Conservation (phyloP, 2,329 filamentous ascomycete genomes). For the Sphaerulina populicola region DNA sequence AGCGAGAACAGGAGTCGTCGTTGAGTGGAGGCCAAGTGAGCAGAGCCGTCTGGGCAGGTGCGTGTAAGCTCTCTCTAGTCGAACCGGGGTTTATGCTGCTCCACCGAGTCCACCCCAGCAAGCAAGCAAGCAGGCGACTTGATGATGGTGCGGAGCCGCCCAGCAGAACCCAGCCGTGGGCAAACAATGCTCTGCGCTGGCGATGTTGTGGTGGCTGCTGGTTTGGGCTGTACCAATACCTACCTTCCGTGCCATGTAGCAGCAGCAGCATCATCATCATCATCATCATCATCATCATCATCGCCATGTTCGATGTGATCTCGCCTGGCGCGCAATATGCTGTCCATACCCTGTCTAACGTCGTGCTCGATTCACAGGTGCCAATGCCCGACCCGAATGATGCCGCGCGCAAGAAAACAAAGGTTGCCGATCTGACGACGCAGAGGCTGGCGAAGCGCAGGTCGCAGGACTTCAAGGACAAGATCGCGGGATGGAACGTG, state of each 20-base stretch:
- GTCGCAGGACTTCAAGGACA: slow-evolving; percentile 30
- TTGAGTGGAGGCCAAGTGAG: neutral
- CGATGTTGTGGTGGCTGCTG: neutral
- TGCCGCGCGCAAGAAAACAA: slow-evolving; percentile 23
- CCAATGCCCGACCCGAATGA: slow-evolving; percentile 27
- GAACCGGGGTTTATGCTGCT: slow-evolving; percentile 2
- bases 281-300: neutral
- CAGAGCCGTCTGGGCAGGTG: slow-evolving; percentile 2
- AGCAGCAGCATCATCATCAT: neutral
- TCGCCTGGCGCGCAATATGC: slow-evolving; percentile 20
- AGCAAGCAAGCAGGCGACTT: neutral
- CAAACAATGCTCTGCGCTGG: neutral
- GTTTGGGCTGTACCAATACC: neutral
- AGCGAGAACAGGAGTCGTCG: neutral
- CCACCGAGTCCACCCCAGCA: no score
- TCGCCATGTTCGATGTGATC: slow-evolving; percentile 23
- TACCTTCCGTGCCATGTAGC: neutral
- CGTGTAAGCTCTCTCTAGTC: slow-evolving; percentile 2
- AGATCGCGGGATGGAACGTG: slow-evolving; percentile 31
- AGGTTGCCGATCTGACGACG: slow-evolving; percentile 21
- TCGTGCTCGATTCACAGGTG: slow-evolving; percentile 20
- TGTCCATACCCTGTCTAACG: slow-evolving; percentile 25
- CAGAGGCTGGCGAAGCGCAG: slow-evolving; percentile 23
- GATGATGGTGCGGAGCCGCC: neutral
- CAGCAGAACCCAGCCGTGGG: neutral